These are phyloP conservation scores for Saccharomyces eubayanus DNA, from an alignment of 805 yeast species.

Conservation along the genomic window DNA sequence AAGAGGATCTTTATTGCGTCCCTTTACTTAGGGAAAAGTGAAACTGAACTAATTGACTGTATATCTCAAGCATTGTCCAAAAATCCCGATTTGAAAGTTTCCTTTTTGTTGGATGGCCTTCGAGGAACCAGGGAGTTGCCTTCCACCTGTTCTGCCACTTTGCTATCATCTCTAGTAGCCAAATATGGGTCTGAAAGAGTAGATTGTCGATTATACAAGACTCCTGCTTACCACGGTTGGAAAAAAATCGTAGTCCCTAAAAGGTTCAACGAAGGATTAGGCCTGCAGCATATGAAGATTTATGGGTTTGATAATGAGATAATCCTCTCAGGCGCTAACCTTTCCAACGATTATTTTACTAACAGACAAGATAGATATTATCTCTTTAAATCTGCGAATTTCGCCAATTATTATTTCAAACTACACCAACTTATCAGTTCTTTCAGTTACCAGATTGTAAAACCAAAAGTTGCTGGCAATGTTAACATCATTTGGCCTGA, in stretches of 20 bases:
- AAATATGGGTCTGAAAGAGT: conserved; percentile 60
- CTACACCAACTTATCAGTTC: conserved; percentile 61
- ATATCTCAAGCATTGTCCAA: conserved; percentile 49
- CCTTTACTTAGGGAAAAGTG: conserved; percentile 76
- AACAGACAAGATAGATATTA: conserved; percentile 93
- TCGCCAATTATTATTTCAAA: conserved; percentile 68
- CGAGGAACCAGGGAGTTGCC: conserved; percentile 94
- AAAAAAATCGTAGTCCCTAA: conserved; percentile 61
- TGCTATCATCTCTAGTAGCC: conserved; percentile 57
- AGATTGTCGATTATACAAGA: conserved; percentile 76
- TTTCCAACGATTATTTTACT: conserved; percentile 86
- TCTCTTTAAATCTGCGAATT: conserved; percentile 45
- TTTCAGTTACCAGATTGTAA: conserved; percentile 56
- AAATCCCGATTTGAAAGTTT: conserved; percentile 58
- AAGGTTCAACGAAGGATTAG: conserved; percentile 82
- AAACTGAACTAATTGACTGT: conserved; percentile 62
- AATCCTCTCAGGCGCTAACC: conserved; percentile 82
- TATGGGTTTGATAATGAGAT: conserved; percentile 92
- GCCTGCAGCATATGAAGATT: conserved; percentile 94
- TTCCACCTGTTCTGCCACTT: conserved; percentile 61
- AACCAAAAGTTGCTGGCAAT: conserved; percentile 33
- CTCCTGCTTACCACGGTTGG: conserved; percentile 74
- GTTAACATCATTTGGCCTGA: conserved; percentile 69
- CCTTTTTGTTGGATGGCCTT: conserved; percentile 74
- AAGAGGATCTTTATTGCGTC: conserved; percentile 72